phyloP scores from a whole-genome alignment of 192 early-diverging fungal genomes.

The Umbelopsis sp. region DNA sequence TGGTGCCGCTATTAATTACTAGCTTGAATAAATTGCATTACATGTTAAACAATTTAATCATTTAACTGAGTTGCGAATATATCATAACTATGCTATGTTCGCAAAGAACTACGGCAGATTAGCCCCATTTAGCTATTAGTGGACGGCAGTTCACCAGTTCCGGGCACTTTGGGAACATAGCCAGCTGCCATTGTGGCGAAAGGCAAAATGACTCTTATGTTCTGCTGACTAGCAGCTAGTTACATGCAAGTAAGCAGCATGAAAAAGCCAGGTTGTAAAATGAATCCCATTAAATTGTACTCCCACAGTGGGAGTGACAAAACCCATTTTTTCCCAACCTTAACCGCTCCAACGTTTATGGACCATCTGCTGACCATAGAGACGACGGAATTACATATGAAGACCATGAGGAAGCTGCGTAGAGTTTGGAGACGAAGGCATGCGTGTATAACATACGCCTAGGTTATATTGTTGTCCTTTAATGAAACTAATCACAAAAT shows the following conservation, averaged over 20 bases:
- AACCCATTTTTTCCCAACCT: too few relatives aligned
- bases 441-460: too few relatives aligned
- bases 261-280: neutral
- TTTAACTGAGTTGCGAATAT: neutral
- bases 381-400: too few relatives aligned
- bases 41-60: neutral
- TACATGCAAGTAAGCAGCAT: neutral
- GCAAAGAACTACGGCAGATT: neutral
- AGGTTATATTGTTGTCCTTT: too few relatives aligned
- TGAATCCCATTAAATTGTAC: neutral
- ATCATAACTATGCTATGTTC: neutral
- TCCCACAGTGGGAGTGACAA: neutral
- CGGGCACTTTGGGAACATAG: neutral
- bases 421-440: too few relatives aligned
- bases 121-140: neutral
- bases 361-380: too few relatives aligned
- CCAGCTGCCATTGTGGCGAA: neutral
- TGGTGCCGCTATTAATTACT: too few relatives aligned
- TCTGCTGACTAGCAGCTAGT: too few relatives aligned
- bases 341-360: too few relatives aligned
- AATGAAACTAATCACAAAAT: too few relatives aligned
- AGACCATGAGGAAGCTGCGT: too few relatives aligned
- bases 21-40: neutral
- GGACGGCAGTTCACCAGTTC: neutral
- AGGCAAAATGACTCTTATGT: too few relatives aligned